A percentile compares a stretch with the other conserved stretches of the same genome.
These are phyloP conservation scores for Fusarium sp. DNA, from an alignment of 2,329 filamentous ascomycete species.

Conservation along the genomic window DNA sequence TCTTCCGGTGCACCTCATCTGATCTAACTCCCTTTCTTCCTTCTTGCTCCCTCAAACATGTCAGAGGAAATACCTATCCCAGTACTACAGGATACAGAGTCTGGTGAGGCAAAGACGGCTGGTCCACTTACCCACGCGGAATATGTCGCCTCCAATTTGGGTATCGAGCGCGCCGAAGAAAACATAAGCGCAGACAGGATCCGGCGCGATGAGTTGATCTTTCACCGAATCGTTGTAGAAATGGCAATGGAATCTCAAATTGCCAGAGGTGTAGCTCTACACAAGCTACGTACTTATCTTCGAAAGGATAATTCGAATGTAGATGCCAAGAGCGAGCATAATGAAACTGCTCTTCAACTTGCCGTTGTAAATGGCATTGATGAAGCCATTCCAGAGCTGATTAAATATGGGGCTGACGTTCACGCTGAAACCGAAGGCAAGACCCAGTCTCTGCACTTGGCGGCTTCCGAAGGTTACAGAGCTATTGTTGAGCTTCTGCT, in stretches of 20 bases:
- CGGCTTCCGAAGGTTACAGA: too few relatives aligned
- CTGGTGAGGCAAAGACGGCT: not conserved
- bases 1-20: not conserved
- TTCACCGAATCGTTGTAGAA: not conserved
- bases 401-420: too few relatives aligned
- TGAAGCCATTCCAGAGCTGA: too few relatives aligned
- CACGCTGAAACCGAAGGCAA: too few relatives aligned
- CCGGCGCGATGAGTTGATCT: not conserved
- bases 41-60: not conserved
- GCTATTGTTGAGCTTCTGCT: too few relatives aligned
- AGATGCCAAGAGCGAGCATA: too few relatives aligned
- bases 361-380: too few relatives aligned
- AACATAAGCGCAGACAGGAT: not conserved
- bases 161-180: not conserved
- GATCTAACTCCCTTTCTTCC: not conserved
- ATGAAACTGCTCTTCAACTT: too few relatives aligned
- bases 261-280: too few relatives aligned
- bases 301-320: too few relatives aligned
- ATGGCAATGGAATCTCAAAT: not conserved
- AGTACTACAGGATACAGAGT: fast-evolving
- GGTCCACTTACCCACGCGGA: not conserved
- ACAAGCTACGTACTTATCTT: too few relatives aligned
- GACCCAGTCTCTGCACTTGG: too few relatives aligned
- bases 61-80: not conserved
- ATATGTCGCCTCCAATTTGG: not conserved